Percentiles rank a stretch among this genome's conserved stretches.
phyloP scores from a whole-genome alignment of 2,329 filamentous ascomycete genomes.

The Chaetomium sp. region DNA sequence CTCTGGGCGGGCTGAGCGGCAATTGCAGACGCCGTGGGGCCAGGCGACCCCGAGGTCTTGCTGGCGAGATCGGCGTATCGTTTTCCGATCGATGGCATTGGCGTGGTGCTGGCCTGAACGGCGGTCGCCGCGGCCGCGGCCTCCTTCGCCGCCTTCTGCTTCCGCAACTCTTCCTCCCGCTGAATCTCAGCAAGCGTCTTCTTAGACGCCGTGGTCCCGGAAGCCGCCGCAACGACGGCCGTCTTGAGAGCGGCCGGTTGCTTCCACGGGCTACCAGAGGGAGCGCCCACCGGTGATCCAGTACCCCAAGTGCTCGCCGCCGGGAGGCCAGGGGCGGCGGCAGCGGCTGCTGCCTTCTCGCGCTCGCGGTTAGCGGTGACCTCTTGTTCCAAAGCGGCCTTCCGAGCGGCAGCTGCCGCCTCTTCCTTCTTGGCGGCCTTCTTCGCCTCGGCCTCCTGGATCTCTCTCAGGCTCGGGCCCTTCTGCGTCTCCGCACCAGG shows the following conservation, averaged over 20 bases:
- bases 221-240: slow-evolving; percentile 36
- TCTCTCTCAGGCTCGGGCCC: slow-evolving; percentile 91
- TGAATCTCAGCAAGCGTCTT: slow-evolving; percentile 97
- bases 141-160: slow-evolving; percentile 70
- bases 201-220: slow-evolving; percentile 54
- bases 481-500: slow-evolving; percentile 69
- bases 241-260: slow-evolving; percentile 60
- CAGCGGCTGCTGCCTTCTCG: slow-evolving; percentile 62
- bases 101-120: slow-evolving; percentile 49
- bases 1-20: slow-evolving; percentile 41
- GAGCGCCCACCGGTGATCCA: slow-evolving; percentile 66
- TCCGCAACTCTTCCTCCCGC: slow-evolving; percentile 89
- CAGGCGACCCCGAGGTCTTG: slow-evolving; percentile 58
- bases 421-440: slow-evolving; percentile 91
- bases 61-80: slow-evolving; percentile 93
- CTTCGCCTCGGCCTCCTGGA: slow-evolving; percentile 91
- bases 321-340: slow-evolving; percentile 69
- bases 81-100: slow-evolving; percentile 65
- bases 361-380: slow-evolving; percentile 60
- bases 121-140: slow-evolving; percentile 43
- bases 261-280: slow-evolving; percentile 63
- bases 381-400: slow-evolving; percentile 79
- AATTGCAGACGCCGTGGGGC: slow-evolving; percentile 46
- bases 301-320: slow-evolving; percentile 89
- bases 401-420: slow-evolving; percentile 73